Evolutionary conservation across 129 eudicot genomes (phyloP).

Genomic region (Escallonia herrerae): DNA sequence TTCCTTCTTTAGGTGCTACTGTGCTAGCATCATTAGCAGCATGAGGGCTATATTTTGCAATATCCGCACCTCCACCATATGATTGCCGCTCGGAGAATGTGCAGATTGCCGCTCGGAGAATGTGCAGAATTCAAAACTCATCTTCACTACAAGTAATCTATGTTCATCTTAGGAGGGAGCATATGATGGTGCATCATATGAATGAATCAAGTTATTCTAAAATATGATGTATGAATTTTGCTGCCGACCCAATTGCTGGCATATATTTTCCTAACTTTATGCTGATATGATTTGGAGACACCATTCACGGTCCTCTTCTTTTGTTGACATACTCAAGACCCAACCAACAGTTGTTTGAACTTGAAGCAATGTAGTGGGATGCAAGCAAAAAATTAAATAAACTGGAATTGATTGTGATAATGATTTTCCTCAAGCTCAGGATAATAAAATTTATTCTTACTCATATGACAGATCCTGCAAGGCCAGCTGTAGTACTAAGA

Average conservation of each 20-base stretch:
- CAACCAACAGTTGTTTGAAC: slow-evolving; percentile 5
- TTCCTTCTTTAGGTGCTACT: neutral
- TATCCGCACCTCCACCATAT: too few species aligned
- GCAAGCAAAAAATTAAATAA: neutral
- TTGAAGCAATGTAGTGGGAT: slow-evolving; percentile 4
- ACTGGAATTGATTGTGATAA: slow-evolving; percentile 5
- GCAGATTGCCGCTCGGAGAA: too few species aligned
- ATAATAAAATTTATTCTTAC: slow-evolving; percentile 14
- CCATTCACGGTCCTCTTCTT: neutral
- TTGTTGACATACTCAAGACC: slow-evolving; percentile 4
- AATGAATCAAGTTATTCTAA: neutral
- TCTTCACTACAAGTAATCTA: too few species aligned
- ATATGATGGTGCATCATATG: neutral
- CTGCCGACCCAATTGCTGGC: neutral
- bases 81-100: too few species aligned
- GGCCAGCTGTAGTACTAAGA: slow-evolving; percentile 13
- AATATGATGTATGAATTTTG: neutral
- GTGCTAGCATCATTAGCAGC: neutral
- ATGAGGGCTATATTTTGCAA: too few species aligned
- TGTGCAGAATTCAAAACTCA: too few species aligned
- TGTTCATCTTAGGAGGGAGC: too few species aligned
- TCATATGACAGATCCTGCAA: slow-evolving; percentile 17
- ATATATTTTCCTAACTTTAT: neutral
- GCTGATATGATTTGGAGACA: neutral
- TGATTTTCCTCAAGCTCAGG: slow-evolving; percentile 7